phyloP scores from a whole-genome alignment of 2,329 filamentous ascomycete genomes.

The Aspergillus texensis region DNA sequence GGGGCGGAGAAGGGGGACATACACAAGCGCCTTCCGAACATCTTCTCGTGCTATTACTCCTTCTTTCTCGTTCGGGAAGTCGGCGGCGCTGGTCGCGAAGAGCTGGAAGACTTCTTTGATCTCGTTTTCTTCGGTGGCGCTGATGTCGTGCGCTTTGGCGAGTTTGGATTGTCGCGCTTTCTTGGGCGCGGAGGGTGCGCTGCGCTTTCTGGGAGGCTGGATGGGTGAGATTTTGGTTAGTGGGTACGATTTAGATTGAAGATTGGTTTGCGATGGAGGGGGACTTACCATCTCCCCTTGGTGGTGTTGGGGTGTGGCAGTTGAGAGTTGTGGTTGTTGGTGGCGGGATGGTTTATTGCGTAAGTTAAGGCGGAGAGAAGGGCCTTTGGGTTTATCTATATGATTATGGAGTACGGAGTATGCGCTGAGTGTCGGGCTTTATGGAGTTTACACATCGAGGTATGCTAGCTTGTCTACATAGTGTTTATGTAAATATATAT shows the following conservation, averaged over 20 bases:
- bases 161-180: slow-evolving; percentile 75
- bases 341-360: neutral
- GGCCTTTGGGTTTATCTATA: slow-evolving; percentile 1
- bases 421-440: neutral
- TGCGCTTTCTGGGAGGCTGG: slow-evolving; percentile 43
- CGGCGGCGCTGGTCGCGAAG: slow-evolving; percentile 63
- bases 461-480: neutral
- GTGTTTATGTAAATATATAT: neutral
- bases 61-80: slow-evolving; percentile 70
- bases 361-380: neutral
- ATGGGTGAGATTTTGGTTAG: neutral
- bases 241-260: neutral
- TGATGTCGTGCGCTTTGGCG: slow-evolving; percentile 87
- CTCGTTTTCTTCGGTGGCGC: slow-evolving; percentile 80
- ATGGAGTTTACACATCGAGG: neutral
- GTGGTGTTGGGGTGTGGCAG: neutral
- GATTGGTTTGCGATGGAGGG: neutral
- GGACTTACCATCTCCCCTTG: slow-evolving; percentile 23
- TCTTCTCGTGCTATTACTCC: slow-evolving; percentile 70
- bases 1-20: slow-evolving; percentile 34
- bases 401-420: too few relatives aligned
- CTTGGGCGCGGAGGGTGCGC: slow-evolving; percentile 35
- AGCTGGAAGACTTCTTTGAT: slow-evolving; percentile 88
- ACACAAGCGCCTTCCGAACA: slow-evolving; percentile 74
- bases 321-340: neutral